Evolutionary conservation across 331 rosid species (phyloP).

Genomic region (Stylosanthes scabra): DNA sequence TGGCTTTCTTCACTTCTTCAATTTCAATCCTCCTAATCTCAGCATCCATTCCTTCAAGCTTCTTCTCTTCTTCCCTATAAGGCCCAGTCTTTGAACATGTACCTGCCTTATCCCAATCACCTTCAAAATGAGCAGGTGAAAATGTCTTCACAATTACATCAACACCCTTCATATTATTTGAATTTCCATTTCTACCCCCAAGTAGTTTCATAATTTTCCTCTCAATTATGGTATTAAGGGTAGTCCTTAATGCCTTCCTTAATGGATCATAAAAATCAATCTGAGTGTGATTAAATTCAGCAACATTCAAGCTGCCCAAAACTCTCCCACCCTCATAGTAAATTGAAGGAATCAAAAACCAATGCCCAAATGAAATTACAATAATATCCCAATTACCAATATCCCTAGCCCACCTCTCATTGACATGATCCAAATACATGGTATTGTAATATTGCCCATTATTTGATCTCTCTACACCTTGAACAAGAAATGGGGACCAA

Average conservation of each 20-base stretch:
- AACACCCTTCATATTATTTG: too few relatives aligned
- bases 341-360: conserved; percentile 82
- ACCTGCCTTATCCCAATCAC: conserved; percentile 81
- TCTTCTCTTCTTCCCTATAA: conserved; percentile 52
- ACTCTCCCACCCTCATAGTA: conserved; percentile 58
- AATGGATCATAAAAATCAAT: conserved; percentile 69
- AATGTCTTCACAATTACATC: conserved; percentile 68
- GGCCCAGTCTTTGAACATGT: conserved; percentile 72
- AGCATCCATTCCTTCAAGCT: conserved; percentile 77
- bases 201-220: too few relatives aligned
- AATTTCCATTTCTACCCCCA: conserved; percentile 25
- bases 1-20: conserved; percentile 66
- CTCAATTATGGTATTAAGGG: conserved; percentile 56
- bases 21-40: conserved; percentile 70
- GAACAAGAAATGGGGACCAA: conserved; percentile 89
- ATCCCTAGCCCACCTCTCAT: conserved; percentile 69
- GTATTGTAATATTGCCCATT: too few relatives aligned
- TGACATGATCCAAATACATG: conserved; percentile 57
- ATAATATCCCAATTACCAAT: conserved; percentile 55
- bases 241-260: conserved; percentile 58
- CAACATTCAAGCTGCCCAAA: conserved; percentile 75
- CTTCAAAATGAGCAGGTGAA: conserved; percentile 82
- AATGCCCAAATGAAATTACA: conserved; percentile 83
- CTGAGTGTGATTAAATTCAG: conserved; percentile 72
- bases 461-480: conserved; percentile 69